Conservation (phyloP, 352 stramenopile species). For the Poterioochromonas sp. region DNA sequence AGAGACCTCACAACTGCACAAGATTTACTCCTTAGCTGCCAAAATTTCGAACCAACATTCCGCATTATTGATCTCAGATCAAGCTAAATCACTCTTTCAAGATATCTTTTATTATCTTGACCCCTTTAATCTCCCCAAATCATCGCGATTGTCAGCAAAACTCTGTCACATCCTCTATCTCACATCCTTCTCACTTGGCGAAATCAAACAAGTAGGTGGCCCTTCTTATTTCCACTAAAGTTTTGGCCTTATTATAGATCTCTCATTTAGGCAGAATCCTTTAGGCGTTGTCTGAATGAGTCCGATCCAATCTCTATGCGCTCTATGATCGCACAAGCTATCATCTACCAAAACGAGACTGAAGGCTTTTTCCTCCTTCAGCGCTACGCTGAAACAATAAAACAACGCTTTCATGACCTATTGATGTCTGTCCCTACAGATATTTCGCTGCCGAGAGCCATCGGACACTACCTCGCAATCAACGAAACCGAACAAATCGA, state of each 20-base stretch:
- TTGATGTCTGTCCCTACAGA: no score
- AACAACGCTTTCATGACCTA: no score
- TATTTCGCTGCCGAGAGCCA: no score
- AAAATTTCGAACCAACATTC: slow-evolving; percentile 2
- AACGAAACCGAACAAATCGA: no score
- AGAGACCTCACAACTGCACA: background rate
- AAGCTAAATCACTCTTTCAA: background rate
- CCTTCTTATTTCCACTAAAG: background rate
- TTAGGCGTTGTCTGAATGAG: background rate
- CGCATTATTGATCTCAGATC: background rate
- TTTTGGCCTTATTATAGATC: background rate
- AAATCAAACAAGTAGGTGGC: background rate
- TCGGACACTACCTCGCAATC: no score
- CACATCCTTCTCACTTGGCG: background rate
- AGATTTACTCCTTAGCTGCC: background rate
- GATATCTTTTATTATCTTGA: slow-evolving; percentile 8
- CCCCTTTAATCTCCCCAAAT: no score
- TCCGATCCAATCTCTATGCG: background rate
- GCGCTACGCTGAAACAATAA: no score
- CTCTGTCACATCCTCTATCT: background rate
- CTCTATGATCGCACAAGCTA: background rate
- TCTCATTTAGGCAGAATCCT: background rate
- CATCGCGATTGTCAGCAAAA: background rate
- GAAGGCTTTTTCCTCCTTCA: no score
- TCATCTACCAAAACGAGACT: no score